phyloP scores from a whole-genome alignment of 495 filamentous ascomycete species.

The Penicillium paradoxum region DNA sequence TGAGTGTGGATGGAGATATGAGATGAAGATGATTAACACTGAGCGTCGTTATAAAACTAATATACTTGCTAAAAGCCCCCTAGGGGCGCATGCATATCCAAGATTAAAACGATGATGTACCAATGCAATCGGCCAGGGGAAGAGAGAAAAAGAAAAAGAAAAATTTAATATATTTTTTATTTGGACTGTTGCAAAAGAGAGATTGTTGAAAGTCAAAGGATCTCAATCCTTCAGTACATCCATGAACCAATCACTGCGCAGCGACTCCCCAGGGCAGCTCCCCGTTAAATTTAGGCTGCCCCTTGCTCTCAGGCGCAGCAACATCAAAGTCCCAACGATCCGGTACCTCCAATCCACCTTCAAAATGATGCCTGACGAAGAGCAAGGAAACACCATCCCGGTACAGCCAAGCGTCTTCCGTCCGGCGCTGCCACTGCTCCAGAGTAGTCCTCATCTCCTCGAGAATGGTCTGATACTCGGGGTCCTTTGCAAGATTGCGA shows the following conservation, averaged over 20 bases:
- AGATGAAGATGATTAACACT: no score
- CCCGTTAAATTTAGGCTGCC: constrained; percentile 2
- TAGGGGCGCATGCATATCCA: no score
- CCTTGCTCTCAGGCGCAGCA: constrained; percentile 19
- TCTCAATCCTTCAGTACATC: no score
- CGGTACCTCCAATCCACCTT: constrained; percentile 35
- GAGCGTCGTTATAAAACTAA: no score
- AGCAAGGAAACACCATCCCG: constrained; percentile 36
- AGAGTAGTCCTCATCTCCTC: constrained; percentile 24
- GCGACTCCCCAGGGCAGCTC: constrained; percentile 17
- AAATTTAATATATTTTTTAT: no score
- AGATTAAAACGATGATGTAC: no score
- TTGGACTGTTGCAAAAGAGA: no score
- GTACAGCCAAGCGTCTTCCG: constrained; percentile 39
- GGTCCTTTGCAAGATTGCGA: constrained; percentile 28
- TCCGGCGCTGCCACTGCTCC: constrained; percentile 36
- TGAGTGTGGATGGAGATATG: no score
- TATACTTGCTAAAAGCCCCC: no score
- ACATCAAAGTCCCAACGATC: constrained; percentile 40
- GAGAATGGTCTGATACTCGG: constrained; percentile 20
- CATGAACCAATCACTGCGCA: background rate
- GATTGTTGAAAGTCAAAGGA: no score
- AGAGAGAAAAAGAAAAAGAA: no score
- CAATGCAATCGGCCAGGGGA: no score
- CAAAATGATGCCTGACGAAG: constrained; percentile 26